Evolutionary conservation across 1,139 yeast species (phyloP), one percentile per base, ranked within the genome.

Genomic region (Eremothecium gossypii): DNA sequence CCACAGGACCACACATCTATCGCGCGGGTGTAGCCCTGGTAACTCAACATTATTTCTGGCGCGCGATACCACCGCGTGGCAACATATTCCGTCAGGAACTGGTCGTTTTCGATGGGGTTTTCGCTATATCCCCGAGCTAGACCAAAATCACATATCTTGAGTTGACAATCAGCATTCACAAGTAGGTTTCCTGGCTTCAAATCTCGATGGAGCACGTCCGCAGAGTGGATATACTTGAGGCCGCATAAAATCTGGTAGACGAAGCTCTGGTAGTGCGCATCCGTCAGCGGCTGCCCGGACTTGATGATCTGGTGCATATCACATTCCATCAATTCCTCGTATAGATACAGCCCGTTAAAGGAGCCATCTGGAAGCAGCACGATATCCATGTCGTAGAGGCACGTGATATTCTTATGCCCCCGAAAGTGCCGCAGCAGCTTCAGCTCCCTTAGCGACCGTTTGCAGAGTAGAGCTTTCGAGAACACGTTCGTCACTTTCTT

Each of bases 11-110:
- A 91, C 42, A 91, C 74, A 61, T 91, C 98, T 47, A 91, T 89
- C 23, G 98, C 96, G 66, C 86, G 87, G 5, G 96, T 83, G 65
- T 91, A 91, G 48, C 87, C 83, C 57, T 91, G 91, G 64, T 85
- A 86, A 54, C 93, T 80, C 44, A 91, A 72, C 91, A 91, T 91
- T 63, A 91, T 86, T 61, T 91, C 98, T 0, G 98, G 98, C 1
- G 98, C 98, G 50, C 98, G 70, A 64, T 91, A 91, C 97, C 98
- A 91, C 59, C 97, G 72, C 1, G 98, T 89, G 27, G 98, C 97
- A 28, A 91, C 97, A 61, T 91, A 91, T 61, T 91, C 98, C 0
- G 98, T 91, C 71, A 89, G 68, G 55, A 83, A 87, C 11, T 95
- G 96, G 29, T 87, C 85, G 55, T 91, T 89, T 51, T 80, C 83